A percentile compares a stretch with the other conserved stretches of the same genome.
These are phyloP conservation scores for Paramecium biaurelia DNA, from an alignment of 73 alveolate species.

Conservation along the genomic window DNA sequence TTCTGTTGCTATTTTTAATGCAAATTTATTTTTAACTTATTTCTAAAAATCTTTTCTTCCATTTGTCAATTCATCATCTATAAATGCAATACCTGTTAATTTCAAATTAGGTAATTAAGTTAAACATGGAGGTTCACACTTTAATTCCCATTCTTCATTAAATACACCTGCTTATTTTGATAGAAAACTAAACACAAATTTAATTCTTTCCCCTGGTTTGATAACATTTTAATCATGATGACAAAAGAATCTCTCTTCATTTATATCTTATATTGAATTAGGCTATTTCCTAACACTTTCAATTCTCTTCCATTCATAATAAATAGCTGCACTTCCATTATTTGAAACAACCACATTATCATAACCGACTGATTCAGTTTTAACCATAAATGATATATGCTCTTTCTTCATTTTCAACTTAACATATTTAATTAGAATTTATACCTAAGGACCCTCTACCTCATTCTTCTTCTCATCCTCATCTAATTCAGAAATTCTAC, in stretches of 20 bases:
- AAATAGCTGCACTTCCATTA: slow-evolving; percentile 81
- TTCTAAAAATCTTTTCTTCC: slow-evolving; percentile 60
- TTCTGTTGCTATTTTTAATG: slow-evolving; percentile 62
- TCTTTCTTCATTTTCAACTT: slow-evolving; percentile 50
- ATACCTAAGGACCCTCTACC: slow-evolving; percentile 22
- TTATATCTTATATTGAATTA: slow-evolving; percentile 71
- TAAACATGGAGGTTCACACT: slow-evolving; percentile 77
- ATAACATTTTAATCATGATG: slow-evolving; percentile 71
- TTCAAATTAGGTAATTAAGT: slow-evolving; percentile 67
- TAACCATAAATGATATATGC: slow-evolving; percentile 45
- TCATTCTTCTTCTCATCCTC: slow-evolving; percentile 27
- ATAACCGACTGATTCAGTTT: slow-evolving; percentile 59
- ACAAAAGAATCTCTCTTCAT: slow-evolving; percentile 76
- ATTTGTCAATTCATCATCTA: slow-evolving; percentile 66
- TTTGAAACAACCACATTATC: slow-evolving; percentile 74
- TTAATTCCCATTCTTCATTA: slow-evolving; percentile 84
- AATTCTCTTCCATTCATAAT: slow-evolving; percentile 79
- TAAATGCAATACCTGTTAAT: slow-evolving; percentile 76
- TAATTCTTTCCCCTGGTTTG: slow-evolving; percentile 81
- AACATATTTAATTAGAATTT: not conserved
- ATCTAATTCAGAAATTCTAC: not conserved
- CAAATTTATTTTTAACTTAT: slow-evolving; percentile 14
- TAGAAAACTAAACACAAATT: slow-evolving; percentile 76
- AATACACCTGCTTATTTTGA: slow-evolving; percentile 75
- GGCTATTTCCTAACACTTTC: slow-evolving; percentile 69